These are phyloP conservation scores for Thielaviopsis ethacetica DNA, from an alignment of 2,329 filamentous ascomycete species.

Conservation along the genomic window DNA sequence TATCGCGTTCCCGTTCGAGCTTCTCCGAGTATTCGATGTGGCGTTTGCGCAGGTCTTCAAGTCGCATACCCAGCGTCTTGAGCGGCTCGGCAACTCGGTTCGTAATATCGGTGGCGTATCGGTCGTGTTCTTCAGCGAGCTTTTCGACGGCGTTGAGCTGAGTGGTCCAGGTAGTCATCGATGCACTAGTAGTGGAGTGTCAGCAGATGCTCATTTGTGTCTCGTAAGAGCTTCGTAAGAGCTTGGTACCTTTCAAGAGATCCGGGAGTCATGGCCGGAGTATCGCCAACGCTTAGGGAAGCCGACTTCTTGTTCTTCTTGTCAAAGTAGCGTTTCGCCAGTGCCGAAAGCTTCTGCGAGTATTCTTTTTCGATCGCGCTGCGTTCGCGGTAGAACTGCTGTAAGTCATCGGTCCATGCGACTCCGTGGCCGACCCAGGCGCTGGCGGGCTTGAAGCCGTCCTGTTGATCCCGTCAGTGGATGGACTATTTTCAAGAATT, in stretches of 20 bases:
- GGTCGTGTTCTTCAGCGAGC: constrained; percentile 76
- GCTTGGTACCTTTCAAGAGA: constrained; percentile 63
- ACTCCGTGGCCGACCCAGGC: constrained; percentile 83
- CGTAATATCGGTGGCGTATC: constrained; percentile 63
- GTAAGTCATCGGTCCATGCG: constrained; percentile 88
- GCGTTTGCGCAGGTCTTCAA: constrained; percentile 83
- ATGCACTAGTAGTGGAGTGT: constrained; percentile 46
- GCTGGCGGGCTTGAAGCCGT: constrained; percentile 92
- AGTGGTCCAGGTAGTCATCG: constrained; percentile 90
- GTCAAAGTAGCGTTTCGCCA: constrained; percentile 95
- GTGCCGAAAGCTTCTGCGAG: constrained; percentile 64
- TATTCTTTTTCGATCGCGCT: constrained; percentile 95
- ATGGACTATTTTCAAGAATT: not conserved
- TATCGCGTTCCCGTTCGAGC: constrained; percentile 76
- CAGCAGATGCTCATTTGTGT: not conserved
- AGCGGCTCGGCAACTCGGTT: constrained; percentile 73
- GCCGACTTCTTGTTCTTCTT: constrained; percentile 87
- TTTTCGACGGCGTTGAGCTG: constrained; percentile 82
- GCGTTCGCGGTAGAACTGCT: constrained; percentile 92
- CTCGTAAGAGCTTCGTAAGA: not conserved
- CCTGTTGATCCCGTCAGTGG: constrained; percentile 34
- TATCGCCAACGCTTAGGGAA: constrained; percentile 82
- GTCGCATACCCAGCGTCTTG: constrained; percentile 54
- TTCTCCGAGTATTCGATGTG: constrained; percentile 80
- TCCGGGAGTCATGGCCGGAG: constrained; percentile 79